Percentiles rank a stretch among this genome's conserved stretches.
phyloP scores from a whole-genome alignment of 148 eudicot species.

The Cornus suecica region DNA sequence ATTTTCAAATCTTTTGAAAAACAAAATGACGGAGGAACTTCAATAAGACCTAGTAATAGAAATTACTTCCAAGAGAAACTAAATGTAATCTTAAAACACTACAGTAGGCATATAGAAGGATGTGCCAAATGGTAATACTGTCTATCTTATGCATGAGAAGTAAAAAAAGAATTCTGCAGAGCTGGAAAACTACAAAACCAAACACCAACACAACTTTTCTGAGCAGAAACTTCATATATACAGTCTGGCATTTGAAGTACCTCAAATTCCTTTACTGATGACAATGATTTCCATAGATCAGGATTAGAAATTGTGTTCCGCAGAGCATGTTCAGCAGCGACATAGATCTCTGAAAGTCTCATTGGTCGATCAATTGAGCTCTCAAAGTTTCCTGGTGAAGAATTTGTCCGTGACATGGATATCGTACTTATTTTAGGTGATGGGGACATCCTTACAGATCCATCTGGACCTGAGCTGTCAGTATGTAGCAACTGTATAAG shows the following conservation, averaged over 20 bases:
- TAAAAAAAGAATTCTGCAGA: background rate
- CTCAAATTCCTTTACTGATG: constrained; percentile 87
- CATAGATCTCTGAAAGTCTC: constrained; percentile 90
- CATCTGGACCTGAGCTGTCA: constrained; percentile 58
- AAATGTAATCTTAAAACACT: background rate
- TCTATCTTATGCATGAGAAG: constrained; percentile 2
- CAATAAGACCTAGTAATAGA: background rate
- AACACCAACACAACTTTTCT: background rate
- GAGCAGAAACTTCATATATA: background rate
- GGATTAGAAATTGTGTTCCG: constrained; percentile 67
- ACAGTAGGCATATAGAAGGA: background rate
- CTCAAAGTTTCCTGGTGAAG: constrained; percentile 82
- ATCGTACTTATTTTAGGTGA: constrained; percentile 37
- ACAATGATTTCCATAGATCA: constrained; percentile 61
- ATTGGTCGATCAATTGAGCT: constrained; percentile 76
- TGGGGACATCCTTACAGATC: constrained; percentile 28
- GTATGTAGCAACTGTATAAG: constrained; percentile 24
- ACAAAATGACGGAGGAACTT: constrained; percentile 1
- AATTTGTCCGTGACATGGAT: constrained; percentile 72
- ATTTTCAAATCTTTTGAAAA: background rate
- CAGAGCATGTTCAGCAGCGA: constrained; percentile 92
- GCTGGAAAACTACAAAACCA: background rate
- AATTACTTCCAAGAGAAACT: background rate
- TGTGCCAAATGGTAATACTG: background rate
- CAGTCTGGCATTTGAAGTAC: constrained; percentile 27